phyloP scores from a whole-genome alignment of 257 asterid genomes.

The Nicotiana paniculata region DNA sequence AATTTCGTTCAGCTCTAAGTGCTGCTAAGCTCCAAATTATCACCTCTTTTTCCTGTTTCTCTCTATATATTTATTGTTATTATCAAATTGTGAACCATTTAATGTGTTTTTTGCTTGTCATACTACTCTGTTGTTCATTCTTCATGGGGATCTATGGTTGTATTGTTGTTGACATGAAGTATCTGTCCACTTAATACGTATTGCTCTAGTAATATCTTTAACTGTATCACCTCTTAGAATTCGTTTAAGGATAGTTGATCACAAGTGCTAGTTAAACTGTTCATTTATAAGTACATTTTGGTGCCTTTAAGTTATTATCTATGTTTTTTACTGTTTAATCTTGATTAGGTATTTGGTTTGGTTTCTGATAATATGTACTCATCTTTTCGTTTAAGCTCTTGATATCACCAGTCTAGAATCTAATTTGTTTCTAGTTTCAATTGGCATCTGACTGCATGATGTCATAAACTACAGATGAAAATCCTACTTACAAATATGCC shows the following conservation, averaged over 20 bases:
- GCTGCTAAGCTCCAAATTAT: neutral
- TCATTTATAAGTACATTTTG: neutral
- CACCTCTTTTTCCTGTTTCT: neutral
- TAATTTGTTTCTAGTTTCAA: too few species aligned
- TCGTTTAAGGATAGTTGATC: neutral
- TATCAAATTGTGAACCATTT: neutral
- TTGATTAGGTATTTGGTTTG: neutral
- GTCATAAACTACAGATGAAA: neutral
- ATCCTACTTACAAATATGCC: neutral
- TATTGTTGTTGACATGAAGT: neutral
- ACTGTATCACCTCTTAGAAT: neutral
- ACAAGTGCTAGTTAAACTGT: neutral
- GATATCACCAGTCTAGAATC: too few species aligned
- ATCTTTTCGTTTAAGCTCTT: neutral
- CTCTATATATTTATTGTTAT: neutral
- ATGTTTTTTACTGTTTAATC: neutral
- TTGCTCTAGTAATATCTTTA: neutral
- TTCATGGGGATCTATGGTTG: neutral
- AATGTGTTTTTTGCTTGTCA: neutral
- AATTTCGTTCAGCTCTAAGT: neutral
- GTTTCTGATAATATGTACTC: neutral
- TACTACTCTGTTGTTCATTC: neutral
- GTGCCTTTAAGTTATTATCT: neutral
- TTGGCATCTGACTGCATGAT: neutral
- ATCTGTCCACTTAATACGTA: neutral